A percentile compares a stretch with the other conserved stretches of the same genome.
Conservation (phyloP, 2,329 filamentous ascomycete species). For the Zopfia rhizophila region DNA sequence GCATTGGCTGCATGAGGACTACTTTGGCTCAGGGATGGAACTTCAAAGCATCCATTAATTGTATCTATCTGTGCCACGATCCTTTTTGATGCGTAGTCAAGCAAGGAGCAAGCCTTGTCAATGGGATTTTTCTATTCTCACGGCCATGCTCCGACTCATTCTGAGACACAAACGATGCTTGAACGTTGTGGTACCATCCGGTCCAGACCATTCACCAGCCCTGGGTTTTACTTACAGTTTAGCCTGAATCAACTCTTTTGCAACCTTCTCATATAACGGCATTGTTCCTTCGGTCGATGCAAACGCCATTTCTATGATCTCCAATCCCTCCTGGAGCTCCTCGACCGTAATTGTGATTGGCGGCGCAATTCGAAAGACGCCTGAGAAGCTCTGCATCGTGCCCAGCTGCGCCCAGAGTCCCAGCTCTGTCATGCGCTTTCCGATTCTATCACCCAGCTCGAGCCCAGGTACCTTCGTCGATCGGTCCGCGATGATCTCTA, state of each 20-base stretch:
- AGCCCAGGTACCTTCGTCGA: slow-evolving; percentile 59
- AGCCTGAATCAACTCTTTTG: slow-evolving; percentile 1
- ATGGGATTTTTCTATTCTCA: too few relatives aligned
- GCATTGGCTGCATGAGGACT: too few relatives aligned
- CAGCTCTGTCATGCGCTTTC: slow-evolving; percentile 60
- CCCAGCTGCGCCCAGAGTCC: slow-evolving; percentile 69
- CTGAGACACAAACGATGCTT: too few relatives aligned
- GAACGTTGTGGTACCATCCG: too few relatives aligned
- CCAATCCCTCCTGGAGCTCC: slow-evolving; percentile 59
- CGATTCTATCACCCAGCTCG: slow-evolving; percentile 61
- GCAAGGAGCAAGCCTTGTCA: too few relatives aligned
- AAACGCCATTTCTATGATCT: slow-evolving; percentile 68
- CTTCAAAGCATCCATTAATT: too few relatives aligned
- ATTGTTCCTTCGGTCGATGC: slow-evolving; percentile 59
- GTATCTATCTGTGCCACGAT: too few relatives aligned
- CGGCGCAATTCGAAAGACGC: slow-evolving; percentile 69
- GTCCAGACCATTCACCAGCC: too few relatives aligned
- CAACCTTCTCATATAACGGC: slow-evolving; percentile 33
- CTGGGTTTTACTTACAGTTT: slow-evolving; percentile 1
- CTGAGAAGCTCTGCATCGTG: slow-evolving; percentile 61
- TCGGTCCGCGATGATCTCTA: slow-evolving; percentile 67
- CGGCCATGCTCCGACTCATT: too few relatives aligned
- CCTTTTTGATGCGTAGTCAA: too few relatives aligned
- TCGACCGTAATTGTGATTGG: slow-evolving; percentile 65
- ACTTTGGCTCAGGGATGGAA: too few relatives aligned